Evolutionary conservation across 305 asterid genomes (phyloP), one percentile per base, ranked within the genome.

Genomic region (Solanum hybrid): DNA sequence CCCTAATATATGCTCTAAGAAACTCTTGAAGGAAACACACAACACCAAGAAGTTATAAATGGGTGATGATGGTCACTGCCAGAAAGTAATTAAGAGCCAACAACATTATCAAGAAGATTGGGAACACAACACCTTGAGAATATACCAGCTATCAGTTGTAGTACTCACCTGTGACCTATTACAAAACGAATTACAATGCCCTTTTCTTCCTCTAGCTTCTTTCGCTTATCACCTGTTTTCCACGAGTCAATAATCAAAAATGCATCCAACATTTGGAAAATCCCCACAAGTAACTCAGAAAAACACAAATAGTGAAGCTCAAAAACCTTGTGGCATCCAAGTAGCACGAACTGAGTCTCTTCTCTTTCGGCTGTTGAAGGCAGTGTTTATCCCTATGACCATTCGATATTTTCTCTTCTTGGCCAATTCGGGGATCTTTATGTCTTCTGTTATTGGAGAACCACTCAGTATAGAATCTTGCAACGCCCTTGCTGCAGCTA

Each of bases 271-370:
- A 22, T 10, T 4, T 84, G 57, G 77, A 93, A 41, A 87, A 37
- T 73, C 24, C 26, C 75, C 75, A 17, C 1, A 5, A 45, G 75
- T 3, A 51, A 31, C 75, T 51, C 24, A 57, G 26, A 90, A 77
- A 77, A 61, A 73, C 7, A 36, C 11, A 89, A 78, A 41, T 24
- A 39, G 68, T 29, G 39, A 77, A 81, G 87, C 76, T 79, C 70
- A 92, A 91, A 92, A 88, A 95, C 98, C 98, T 95, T 94, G 94
- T 77, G 94, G 95, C 96, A 96, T 95, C 98, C 98, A 95, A 82
- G 98, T 96, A 68, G 96, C 97, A 87, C 98, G 98, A 36, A 96
- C 92, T 2, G 98, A 96, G 91, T 96, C 98, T 92, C 98, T 92
- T 91, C 97, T 94, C 94, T 93, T 94, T 89, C 98, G 93, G 93